Percentiles rank a stretch among this genome's conserved stretches.
These are phyloP conservation scores for Suhomyces yuchorum DNA, from an alignment of 1,139 yeast genomes.

Conservation along the genomic window DNA sequence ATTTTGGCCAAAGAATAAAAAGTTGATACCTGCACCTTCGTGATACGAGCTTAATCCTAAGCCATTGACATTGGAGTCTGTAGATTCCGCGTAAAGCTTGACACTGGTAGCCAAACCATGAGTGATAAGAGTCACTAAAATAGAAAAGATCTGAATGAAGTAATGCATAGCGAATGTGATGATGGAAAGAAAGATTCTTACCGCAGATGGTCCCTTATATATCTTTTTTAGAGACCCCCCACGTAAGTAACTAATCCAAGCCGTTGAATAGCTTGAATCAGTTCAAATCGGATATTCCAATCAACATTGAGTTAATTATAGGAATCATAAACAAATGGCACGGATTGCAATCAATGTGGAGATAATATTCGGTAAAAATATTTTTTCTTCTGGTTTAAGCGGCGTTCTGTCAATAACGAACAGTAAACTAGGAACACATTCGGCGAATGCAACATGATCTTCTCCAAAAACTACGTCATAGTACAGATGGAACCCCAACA, in stretches of 20 bases:
- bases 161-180: constrained; percentile 9
- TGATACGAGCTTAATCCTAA: constrained; percentile 25
- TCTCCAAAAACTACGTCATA: neutral
- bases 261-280: neutral
- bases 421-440: neutral
- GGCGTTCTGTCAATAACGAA: neutral
- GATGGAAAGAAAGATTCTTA: neutral
- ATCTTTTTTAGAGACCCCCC: neutral
- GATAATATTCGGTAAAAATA: neutral
- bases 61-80: constrained; percentile 6
- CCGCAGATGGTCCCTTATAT: neutral
- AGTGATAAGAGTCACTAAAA: constrained; percentile 9
- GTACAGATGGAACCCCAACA: too few species aligned
- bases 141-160: constrained; percentile 6
- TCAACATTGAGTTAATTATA: neutral
- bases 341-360: neutral
- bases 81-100: constrained; percentile 9
- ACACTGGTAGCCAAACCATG: constrained; percentile 5
- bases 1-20: constrained; percentile 36
- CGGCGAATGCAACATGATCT: neutral
- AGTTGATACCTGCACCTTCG: constrained; percentile 61
- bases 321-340: neutral
- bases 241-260: neutral
- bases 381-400: neutral
- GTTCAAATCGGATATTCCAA: neutral